Evolutionary conservation across 768 basidiomycete species (phyloP), one percentile per base, ranked within the genome.

Genomic region (Hericium alpestre): DNA sequence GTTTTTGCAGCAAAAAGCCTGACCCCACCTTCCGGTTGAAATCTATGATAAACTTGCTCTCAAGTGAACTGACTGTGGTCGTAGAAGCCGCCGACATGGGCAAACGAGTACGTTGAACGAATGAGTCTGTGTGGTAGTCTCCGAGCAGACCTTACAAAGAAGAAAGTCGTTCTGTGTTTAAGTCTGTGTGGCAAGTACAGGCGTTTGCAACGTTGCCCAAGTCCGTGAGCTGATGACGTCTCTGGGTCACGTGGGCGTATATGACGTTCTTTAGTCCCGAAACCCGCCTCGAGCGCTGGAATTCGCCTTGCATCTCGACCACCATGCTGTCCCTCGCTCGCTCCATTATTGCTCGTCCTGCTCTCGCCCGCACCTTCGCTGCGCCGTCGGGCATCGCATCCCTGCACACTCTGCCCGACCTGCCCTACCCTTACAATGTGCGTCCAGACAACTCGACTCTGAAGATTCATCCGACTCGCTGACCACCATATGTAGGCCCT

Each of bases 401-500:
- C 54, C 56, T 63, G 20, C 72, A 84, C 76, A 76, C 73, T 48
- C 81, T 93, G 38, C 90, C 90, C 22, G 73, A 76, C 60, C 82
- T 92, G 37, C 83, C 84, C 6, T 94, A 92, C 70, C 65, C 75
- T 6, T 93, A 93, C 74, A 74, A 93, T 76, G 93, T 51, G 23
- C 8, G 49, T 51, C 2, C 8, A 32, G 9, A 32, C 32, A 32
- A 1, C 32, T 2, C 9, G 32, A 32, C 32, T 32, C 32, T 32
- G 32, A 7, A 32, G 9, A 10, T 32, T 32, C 32, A 32, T 2
- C 32, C 32, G 8, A 32, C 8, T 32, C 2, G 9, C 8, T 32
- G 32, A 32, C 32, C 6, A 32, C 9, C 32, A 32, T 46, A 20
- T 11, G 43, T n/a, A 46, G 43, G 49, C 82, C 54, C 90, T 97